Evolutionary conservation across 2,329 filamentous ascomycete species (phyloP).

Genomic region (Thielaviopsis ethacetica): DNA sequence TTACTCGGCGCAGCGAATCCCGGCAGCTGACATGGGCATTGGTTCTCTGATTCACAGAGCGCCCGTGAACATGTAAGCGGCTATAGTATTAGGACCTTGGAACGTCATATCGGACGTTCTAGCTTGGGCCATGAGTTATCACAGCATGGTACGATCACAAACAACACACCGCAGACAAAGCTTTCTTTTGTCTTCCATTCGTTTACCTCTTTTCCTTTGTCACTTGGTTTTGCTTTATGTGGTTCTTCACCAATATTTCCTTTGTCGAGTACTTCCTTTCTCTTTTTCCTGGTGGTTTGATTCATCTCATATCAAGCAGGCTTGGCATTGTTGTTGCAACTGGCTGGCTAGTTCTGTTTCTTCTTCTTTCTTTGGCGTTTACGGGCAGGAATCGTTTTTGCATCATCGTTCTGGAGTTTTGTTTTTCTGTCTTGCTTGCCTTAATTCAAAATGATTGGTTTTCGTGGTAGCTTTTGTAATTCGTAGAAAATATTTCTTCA

Average conservation of each 20-base stretch:
- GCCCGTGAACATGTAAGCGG: slow-evolving; percentile 3
- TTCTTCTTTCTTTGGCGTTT: slow-evolving; percentile 3
- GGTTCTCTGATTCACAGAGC: slow-evolving; percentile 38
- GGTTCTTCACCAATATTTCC: neutral
- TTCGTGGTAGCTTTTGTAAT: too few relatives aligned
- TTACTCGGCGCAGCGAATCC: slow-evolving; percentile 17
- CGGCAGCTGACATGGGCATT: slow-evolving; percentile 45
- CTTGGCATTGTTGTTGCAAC: neutral
- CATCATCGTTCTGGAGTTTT: too few relatives aligned
- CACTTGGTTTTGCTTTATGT: neutral
- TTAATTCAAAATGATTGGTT: too few relatives aligned
- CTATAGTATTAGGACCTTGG: slow-evolving; percentile 6
- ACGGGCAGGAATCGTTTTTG: too few relatives aligned
- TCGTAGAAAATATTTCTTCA: too few relatives aligned
- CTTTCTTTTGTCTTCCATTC: neutral
- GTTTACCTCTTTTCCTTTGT: neutral
- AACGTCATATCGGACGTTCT: too few relatives aligned
- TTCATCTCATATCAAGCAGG: neutral
- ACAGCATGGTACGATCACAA: neutral
- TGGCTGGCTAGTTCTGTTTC: neutral
- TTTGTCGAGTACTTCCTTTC: neutral
- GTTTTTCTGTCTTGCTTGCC: too few relatives aligned
- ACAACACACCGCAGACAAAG: neutral
- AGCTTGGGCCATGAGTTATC: neutral
- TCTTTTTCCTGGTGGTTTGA: too few relatives aligned